Conservation (phyloP, 352 stramenopile species). For the Phytopythium mirpurense region DNA sequence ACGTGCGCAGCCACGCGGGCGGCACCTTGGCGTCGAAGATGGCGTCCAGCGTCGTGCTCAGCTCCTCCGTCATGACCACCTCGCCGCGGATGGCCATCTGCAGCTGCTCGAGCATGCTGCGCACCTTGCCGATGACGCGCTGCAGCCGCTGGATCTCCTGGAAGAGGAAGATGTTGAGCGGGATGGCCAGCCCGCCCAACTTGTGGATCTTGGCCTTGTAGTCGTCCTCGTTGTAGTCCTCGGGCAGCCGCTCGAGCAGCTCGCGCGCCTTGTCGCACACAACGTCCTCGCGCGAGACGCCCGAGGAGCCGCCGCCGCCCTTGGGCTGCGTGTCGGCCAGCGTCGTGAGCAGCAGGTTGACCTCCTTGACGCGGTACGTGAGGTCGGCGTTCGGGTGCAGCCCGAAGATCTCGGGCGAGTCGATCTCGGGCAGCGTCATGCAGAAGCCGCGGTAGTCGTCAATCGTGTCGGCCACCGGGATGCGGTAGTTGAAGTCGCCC, state of each 20-base stretch:
- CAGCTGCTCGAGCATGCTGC: constrained; percentile 93
- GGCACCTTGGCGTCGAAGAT: constrained; percentile 97
- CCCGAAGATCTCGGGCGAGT: constrained; percentile 98
- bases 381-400: constrained; percentile 98
- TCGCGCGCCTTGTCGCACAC: constrained; percentile 96
- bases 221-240: constrained; percentile 97
- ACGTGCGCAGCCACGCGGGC: constrained; percentile 94
- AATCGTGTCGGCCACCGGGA: constrained; percentile 90
- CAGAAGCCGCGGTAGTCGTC: constrained; percentile 95
- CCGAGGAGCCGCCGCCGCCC: constrained; percentile 81
- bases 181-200: constrained; percentile 92
- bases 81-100: constrained; percentile 97
- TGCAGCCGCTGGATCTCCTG: constrained; percentile 98
- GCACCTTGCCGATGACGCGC: constrained; percentile 94
- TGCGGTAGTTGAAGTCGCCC: constrained; percentile 96
- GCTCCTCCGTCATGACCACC: constrained; percentile 97
- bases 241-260: constrained; percentile 91
- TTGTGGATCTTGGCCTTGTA: constrained; percentile 98
- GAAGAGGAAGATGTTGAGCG: constrained; percentile 98
- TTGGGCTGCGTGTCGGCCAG: constrained; percentile 97
- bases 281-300: constrained; percentile 93
- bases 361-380: constrained; percentile 97
- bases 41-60: constrained; percentile 93
- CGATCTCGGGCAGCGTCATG: constrained; percentile 94
- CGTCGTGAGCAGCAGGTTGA: constrained; percentile 92